phyloP scores from a whole-genome alignment of 106 monocot genomes.

The Acorus calamus region DNA sequence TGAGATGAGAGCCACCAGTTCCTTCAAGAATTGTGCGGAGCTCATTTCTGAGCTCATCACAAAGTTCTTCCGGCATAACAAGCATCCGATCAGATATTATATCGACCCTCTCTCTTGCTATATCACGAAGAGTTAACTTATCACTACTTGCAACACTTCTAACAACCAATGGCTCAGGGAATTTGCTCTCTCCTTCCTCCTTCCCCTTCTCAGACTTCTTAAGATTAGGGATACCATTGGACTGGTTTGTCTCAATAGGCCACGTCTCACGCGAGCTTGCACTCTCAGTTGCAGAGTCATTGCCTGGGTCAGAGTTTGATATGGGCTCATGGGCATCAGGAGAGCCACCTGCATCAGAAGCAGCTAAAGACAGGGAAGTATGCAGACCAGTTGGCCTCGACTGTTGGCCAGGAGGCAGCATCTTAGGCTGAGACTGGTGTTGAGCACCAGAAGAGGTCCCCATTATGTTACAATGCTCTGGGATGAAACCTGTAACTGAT shows the following conservation, averaged over 20 bases:
- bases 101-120: slow-evolving; percentile 70
- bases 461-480: slow-evolving; percentile 23
- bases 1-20: slow-evolving; percentile 65
- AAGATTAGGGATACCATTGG: slow-evolving; percentile 7
- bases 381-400: slow-evolving; percentile 36
- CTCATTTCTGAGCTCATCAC: slow-evolving; percentile 79
- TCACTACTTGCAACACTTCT: slow-evolving; percentile 36
- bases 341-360: slow-evolving; percentile 41
- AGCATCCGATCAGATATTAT: slow-evolving; percentile 59
- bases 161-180: slow-evolving; percentile 41
- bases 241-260: slow-evolving; percentile 58
- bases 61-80: slow-evolving; percentile 60
- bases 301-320: slow-evolving; percentile 59
- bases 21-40: slow-evolving; percentile 79
- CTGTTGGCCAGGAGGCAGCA: slow-evolving; percentile 72
- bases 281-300: slow-evolving; percentile 82
- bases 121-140: slow-evolving; percentile 61
- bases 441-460: slow-evolving; percentile 76
- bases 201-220: slow-evolving; percentile 59
- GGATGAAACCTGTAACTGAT: background rate
- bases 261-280: slow-evolving; percentile 91
- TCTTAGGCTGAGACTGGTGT: slow-evolving; percentile 39
- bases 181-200: slow-evolving; percentile 30
- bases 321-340: slow-evolving; percentile 45
- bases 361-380: slow-evolving; percentile 55